phyloP scores from a whole-genome alignment of 768 basidiomycete species.

The Leccinum truebloodii region DNA sequence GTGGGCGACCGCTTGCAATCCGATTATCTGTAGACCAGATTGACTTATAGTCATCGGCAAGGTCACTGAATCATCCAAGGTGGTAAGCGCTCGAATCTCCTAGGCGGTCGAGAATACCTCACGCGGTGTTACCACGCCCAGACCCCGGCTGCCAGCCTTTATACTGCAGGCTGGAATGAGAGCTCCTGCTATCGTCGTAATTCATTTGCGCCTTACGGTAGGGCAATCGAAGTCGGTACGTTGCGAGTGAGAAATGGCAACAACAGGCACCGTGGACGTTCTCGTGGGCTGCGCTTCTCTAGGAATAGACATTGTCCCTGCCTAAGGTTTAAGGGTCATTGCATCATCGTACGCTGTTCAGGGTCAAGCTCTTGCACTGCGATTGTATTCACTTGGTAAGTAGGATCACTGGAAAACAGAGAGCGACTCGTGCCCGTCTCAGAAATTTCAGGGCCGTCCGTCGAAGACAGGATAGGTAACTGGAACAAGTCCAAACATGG shows the following conservation, averaged over 20 bases:
- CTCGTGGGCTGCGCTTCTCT: background rate
- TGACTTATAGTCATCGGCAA: constrained; percentile 6
- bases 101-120: background rate
- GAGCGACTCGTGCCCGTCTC: background rate
- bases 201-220: constrained; percentile 11
- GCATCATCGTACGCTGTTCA: background rate
- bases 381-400: background rate
- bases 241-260: background rate
- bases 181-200: background rate
- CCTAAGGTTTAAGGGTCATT: background rate
- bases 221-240: background rate
- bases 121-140: background rate
- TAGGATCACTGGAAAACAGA: background rate
- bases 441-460: background rate
- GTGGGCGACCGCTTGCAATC: no score
- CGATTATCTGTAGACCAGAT: constrained; percentile 1
- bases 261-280: background rate
- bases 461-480: background rate
- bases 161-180: constrained; percentile 1
- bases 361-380: background rate
- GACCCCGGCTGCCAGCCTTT: background rate
- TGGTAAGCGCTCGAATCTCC: background rate
- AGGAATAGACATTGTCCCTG: background rate
- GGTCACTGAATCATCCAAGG: constrained; percentile 2
- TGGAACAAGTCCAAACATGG: background rate